Base-by-base conservation (phyloP, 768 basidiomycete species). In the Pleurotus eryngii region DNA sequence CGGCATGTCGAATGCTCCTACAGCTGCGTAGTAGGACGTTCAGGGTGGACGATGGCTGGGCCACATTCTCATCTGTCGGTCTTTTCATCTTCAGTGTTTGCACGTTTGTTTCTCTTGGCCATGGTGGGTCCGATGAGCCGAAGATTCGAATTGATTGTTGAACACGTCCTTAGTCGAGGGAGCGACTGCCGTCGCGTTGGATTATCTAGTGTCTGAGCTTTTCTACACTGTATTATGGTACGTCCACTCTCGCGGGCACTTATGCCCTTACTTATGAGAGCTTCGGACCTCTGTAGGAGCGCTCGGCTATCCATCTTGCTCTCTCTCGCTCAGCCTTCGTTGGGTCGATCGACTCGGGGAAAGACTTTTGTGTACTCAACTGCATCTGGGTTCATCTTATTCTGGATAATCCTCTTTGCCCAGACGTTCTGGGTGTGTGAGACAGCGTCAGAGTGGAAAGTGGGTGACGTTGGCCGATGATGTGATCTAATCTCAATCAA, bases 241-340 rank as follows among this genome's bases (percentile, higher is more conserved):
- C 7, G 9, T 40, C n/a, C 6, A 40, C 15, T 15, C 18, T 8
- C 39, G 30, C 30, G 30, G 30, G 30, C 30, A 35, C 9, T 35
- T 35, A 40, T 9, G 22, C 20, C 42, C 18, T n/a, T 9, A 27
- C 26, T 39, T 12, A 63, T 51, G 5, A 22, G 11, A 27, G 18
- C 53, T 20, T 5, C n/a, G 53, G 45, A 43, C 12, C 2, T 15
- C 14, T 38, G 50, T 48, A 71, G 72, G 72, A 61, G 65, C n/a
- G 66, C 75, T 5, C 69, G 77, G 4, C 58, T 76, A 14, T 73
- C 76, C 27, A 77, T 78, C 40, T 67, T 78, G 22, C 71, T 74
- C 64, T 75, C 75, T 12, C 64, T 78, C 51, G 72, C 77, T 56
- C 74, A 76, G 17, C 68, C 76, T 49, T 68, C 72, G 18, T 71